Percentiles rank a stretch among this genome's conserved stretches.
These are phyloP conservation scores for Colletotrichum lindemuthianum DNA, from an alignment of 2,329 filamentous ascomycete genomes.

Conservation along the genomic window DNA sequence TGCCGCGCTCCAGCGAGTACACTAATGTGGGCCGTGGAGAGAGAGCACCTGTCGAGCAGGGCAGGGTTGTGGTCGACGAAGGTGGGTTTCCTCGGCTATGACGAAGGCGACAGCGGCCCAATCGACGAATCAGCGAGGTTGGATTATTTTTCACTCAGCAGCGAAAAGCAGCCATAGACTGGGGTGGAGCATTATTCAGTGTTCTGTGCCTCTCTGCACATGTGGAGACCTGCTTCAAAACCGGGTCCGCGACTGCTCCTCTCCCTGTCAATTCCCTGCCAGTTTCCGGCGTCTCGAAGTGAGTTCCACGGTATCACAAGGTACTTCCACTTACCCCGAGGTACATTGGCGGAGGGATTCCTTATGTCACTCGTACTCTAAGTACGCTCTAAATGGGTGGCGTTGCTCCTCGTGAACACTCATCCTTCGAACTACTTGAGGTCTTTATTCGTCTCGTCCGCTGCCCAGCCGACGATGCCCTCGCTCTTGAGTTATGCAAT, in stretches of 20 bases:
- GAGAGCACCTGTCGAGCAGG: neutral
- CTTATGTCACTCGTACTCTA: neutral
- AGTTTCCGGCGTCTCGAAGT: neutral
- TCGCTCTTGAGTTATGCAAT: too few relatives aligned
- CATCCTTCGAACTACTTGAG: too few relatives aligned
- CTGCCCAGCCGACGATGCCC: too few relatives aligned
- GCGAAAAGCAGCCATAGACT: slow-evolving; percentile 23
- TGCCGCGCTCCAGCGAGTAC: slow-evolving; percentile 18
- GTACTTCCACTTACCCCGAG: slow-evolving; percentile 1
- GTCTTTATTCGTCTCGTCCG: too few relatives aligned
- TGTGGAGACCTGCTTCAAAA: slow-evolving; percentile 1
- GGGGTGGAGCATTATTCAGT: slow-evolving; percentile 20
- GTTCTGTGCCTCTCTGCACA: neutral
- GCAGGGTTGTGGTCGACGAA: slow-evolving; percentile 15
- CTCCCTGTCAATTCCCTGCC: slow-evolving; percentile 1
- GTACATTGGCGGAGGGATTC: neutral
- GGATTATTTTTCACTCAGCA: slow-evolving; percentile 37
- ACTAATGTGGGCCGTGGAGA: slow-evolving; percentile 24
- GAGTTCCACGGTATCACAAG: neutral
- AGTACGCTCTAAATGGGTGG: neutral
- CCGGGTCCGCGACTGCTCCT: slow-evolving; percentile 10
- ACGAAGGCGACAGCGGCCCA: slow-evolving; percentile 37
- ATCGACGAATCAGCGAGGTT: slow-evolving; percentile 32
- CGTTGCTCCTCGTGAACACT: neutral
- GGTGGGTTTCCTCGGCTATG: slow-evolving; percentile 37